Base-by-base conservation (phyloP, 208 protist species). In the Wallacemonas collosoma region DNA sequence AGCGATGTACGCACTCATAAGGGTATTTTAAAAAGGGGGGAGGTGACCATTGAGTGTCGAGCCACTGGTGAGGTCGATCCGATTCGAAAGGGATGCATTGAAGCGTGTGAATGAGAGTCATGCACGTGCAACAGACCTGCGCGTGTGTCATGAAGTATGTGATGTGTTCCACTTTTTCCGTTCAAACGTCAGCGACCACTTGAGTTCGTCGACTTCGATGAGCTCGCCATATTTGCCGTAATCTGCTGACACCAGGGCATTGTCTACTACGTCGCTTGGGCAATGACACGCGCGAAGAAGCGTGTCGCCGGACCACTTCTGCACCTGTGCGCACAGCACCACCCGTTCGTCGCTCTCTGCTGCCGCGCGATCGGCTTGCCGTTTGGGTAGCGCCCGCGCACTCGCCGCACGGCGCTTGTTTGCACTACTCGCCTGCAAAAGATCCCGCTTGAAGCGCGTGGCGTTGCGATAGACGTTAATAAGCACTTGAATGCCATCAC, bases 171-270 rank as follows among this genome's bases (percentile, higher is more conserved):
- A 50, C 60, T 79, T 88, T 38, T 68, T 75, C 48, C 75, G 61
- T n/a, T 85, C 85, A 47, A 90, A 79, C 40, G 76, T 78, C 14
- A 94, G 44, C 12, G 69, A 55, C 88, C 88, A 93, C 71, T 90
- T 90, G 38, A 96, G 76, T 67, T 94, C 88, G 68, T 96, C 89
- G n/a, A 94, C 68, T 43, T 68, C 80, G n/a, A 93, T 71, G 54
- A 71, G 74, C 17, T 55, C 48, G 17, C 91, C 89, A 62, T 90
- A 92, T 4, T 54, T 67, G 39, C 86, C 89, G 63, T 85, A 96
- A 51, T 93, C 76, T 3, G 82, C 71, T 1, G 69, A 11, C 43
- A 62, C 48, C n/a, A 94, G 56, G 4, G 80, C 72, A 55, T 66
- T 83, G 71, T 80, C 77, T 36, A 88, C 66, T 14, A 53, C 56